Base-by-base conservation (phyloP, 495 filamentous ascomycete species). In the Cairneyella variabilis region DNA sequence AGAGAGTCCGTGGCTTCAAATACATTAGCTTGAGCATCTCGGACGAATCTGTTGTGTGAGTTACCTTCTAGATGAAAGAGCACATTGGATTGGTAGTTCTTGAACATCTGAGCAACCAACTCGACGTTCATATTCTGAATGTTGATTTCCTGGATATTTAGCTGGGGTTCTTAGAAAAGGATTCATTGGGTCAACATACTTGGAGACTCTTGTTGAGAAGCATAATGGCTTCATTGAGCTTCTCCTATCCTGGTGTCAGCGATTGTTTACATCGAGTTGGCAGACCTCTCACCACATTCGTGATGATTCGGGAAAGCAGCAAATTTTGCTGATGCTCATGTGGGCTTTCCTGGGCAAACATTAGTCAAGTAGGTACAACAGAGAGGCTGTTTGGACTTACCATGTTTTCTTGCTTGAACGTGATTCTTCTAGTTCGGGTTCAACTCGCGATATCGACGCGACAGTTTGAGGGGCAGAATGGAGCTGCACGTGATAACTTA, bases 51-150 rank as follows among this genome's bases (percentile, higher is more conserved):
- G 37, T 17, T 46, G 21, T 21, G 23, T 9, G 11, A 51, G 70
- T 49, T 76, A 95, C 93, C 93, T 83, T 97, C 95, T 23, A 98
- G 76, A 64, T 98, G 93, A 65, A 98, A 98, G 1, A 97, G 75
- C 12, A 98, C 93, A 63, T 97, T 98, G 3, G 89, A 95, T 68
- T 96, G 90, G 67, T 98, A 98, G 71, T 97, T 98, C 77, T 97
- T 96, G 76, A 97, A 98, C 93, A 98, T 98, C 69, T 97, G 93
- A 7, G 93, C 91, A 3, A 97, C 93, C 8, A 97, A 76, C 71
- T 97, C 93, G 4, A 96, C 89, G 65, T 97, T 92, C 90, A 97
- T 96, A 62, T 97, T 98, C 59, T 95, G 87, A 30, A 95, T 84
- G 66, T 97, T 97, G 80, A 97, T 95, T 60, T 97, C 91, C 89